Percentiles rank a stretch among this genome's conserved stretches.
Conservation (phyloP, 2,329 filamentous ascomycete species). For the Lachnellula willkommii region DNA sequence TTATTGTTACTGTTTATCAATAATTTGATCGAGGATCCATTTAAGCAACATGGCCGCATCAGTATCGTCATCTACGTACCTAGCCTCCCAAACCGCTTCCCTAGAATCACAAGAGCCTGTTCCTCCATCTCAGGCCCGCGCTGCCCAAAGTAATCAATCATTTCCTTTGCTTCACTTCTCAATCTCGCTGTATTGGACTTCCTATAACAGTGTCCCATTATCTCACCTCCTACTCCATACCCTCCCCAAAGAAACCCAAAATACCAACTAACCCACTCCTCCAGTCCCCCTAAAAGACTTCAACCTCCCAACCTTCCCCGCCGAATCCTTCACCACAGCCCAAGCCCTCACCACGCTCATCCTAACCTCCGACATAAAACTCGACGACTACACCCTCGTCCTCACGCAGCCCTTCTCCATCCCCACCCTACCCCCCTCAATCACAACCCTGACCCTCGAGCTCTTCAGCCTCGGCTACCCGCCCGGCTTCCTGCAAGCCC, state of each 20-base stretch:
- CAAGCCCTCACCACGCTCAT: conserved; percentile 35
- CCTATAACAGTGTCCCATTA: background rate
- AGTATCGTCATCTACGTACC: conserved; percentile 2
- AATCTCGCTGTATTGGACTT: background rate
- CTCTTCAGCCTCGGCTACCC: conserved; percentile 44
- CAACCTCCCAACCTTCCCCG: conserved; percentile 40
- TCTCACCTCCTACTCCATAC: too few relatives aligned
- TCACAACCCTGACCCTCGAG: conserved; percentile 42
- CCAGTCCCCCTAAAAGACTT: conserved; percentile 41
- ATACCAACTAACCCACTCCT: background rate
- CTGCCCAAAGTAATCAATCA: background rate
- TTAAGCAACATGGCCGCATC: conserved; percentile 12
- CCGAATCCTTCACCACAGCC: conserved; percentile 36
- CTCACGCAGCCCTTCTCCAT: conserved; percentile 33
- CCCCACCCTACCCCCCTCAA: conserved; percentile 35
- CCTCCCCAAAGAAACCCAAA: background rate
- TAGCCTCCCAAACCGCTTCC: conserved; percentile 11
- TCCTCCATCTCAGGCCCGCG: conserved; percentile 3
- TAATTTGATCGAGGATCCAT: too few relatives aligned
- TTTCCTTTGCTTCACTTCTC: background rate
- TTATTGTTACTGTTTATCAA: background rate
- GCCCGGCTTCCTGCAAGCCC: conserved; percentile 36
- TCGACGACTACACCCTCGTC: conserved; percentile 39
- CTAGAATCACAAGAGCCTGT: conserved; percentile 14
- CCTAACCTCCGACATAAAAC: conserved; percentile 44